Conservation (phyloP, 345 rosid genomes). For the Eucalyptus grandis region DNA sequence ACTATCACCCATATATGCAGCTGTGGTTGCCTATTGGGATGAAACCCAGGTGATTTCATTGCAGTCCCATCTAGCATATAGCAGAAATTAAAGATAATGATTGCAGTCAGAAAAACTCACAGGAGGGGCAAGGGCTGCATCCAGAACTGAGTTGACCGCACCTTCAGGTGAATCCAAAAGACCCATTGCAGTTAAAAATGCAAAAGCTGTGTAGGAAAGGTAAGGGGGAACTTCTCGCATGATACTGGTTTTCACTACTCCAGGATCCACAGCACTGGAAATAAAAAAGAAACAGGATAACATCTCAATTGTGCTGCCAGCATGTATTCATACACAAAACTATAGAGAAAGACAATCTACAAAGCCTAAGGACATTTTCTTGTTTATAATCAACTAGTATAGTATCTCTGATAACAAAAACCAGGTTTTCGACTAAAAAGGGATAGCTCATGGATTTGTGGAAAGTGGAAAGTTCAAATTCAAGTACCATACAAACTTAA, state of each 20-base stretch:
- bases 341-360: neutral
- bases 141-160: constrained; percentile 55
- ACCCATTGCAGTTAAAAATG: constrained; percentile 30
- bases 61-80: neutral
- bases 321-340: neutral
- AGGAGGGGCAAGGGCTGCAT: constrained; percentile 79
- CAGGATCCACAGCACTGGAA: constrained; percentile 83
- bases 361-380: neutral
- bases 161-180: constrained; percentile 50
- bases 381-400: neutral
- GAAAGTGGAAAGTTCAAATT: neutral
- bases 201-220: constrained; percentile 32
- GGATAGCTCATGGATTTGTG: neutral
- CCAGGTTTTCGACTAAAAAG: neutral
- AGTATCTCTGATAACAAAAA: neutral
- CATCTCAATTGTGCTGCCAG: neutral
- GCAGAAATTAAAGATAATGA: neutral
- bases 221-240: constrained; percentile 77
- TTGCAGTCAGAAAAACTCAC: constrained; percentile 24
- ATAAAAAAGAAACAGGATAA: neutral
- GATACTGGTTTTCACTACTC: constrained; percentile 68
- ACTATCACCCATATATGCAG: neutral
- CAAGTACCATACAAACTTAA: neutral
- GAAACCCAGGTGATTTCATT: neutral
- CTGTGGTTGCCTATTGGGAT: neutral